Conservation (phyloP, 331 rosid species). For the Rhamnella rubrinervis region DNA sequence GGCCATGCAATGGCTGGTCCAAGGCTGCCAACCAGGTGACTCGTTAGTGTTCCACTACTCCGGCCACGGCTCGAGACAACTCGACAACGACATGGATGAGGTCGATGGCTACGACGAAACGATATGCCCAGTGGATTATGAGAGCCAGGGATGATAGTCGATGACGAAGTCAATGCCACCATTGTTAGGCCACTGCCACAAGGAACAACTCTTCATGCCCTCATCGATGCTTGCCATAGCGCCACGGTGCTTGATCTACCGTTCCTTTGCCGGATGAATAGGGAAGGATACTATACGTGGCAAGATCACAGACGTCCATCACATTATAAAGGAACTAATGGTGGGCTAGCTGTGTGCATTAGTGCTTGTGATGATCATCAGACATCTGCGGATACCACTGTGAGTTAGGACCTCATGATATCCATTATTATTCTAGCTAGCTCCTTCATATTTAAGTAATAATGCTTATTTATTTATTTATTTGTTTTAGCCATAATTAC, state of each 20-base stretch:
- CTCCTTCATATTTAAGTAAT: not conserved
- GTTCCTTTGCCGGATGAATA: conserved; percentile 40
- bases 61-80: conserved; percentile 51
- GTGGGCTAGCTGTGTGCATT: conserved; percentile 56
- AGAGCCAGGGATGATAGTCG: conserved; percentile 42
- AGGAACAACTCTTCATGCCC: conserved; percentile 54
- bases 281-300: conserved; percentile 52
- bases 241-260: conserved; percentile 52
- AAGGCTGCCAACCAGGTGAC: conserved; percentile 54
- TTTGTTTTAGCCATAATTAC: too few species aligned
- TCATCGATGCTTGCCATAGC: conserved; percentile 46
- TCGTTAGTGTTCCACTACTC: conserved; percentile 61
- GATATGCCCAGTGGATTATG: conserved; percentile 54
- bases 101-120: conserved; percentile 60
- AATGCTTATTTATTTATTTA: too few species aligned
- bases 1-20: conserved; percentile 57
- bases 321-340: conserved; percentile 50
- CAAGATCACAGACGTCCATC: conserved; percentile 34
- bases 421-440: not conserved
- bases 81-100: conserved; percentile 44
- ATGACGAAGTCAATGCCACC: conserved; percentile 60
- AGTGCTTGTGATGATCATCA: conserved; percentile 58
- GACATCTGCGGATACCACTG: conserved; percentile 47
- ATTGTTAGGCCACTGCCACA: conserved; percentile 62
- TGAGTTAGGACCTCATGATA: conserved; percentile 12